Conservation (phyloP, 257 asterid genomes). For the Sherardia arvensis region DNA sequence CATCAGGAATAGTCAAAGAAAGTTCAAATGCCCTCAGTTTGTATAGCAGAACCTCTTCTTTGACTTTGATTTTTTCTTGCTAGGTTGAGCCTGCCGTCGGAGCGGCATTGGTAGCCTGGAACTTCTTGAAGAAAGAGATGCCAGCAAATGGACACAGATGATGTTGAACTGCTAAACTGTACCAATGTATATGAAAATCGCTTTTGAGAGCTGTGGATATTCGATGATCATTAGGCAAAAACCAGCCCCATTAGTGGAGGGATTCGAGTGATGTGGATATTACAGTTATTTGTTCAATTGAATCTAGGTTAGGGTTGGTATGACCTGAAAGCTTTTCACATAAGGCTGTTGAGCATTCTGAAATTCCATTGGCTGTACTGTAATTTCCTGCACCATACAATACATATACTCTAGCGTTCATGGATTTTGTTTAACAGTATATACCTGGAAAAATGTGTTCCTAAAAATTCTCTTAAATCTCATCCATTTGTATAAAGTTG, state of each 20-base stretch:
- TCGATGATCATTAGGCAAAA: neutral
- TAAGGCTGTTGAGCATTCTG: neutral
- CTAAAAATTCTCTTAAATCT: too few relatives aligned
- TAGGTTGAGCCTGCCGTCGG: conserved; percentile 94
- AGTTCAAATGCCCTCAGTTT: neutral
- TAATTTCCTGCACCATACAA: neutral
- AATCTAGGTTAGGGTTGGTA: neutral
- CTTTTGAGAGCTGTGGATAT: neutral
- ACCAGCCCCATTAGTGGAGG: too few relatives aligned
- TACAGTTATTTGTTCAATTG: neutral
- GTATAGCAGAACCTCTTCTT: neutral
- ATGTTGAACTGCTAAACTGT: conserved; percentile 13
- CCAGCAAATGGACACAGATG: conserved; percentile 40
- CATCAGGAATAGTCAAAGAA: neutral
- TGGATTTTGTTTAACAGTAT: too few relatives aligned
- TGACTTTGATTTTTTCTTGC: neutral
- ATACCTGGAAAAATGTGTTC: too few relatives aligned
- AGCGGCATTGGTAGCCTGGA: conserved; percentile 84
- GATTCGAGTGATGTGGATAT: too few relatives aligned
- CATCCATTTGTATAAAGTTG: too few relatives aligned
- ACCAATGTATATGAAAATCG: conserved; percentile 5
- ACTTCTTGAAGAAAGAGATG: conserved; percentile 42
- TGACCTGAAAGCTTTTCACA: neutral
- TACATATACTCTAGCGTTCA: too few relatives aligned
- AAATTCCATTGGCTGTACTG: neutral